A percentile compares a stretch with the other conserved stretches of the same genome.
Evolutionary conservation across 2,329 filamentous ascomycete genomes (phyloP).

Genomic region (Penicillium digitatum): DNA sequence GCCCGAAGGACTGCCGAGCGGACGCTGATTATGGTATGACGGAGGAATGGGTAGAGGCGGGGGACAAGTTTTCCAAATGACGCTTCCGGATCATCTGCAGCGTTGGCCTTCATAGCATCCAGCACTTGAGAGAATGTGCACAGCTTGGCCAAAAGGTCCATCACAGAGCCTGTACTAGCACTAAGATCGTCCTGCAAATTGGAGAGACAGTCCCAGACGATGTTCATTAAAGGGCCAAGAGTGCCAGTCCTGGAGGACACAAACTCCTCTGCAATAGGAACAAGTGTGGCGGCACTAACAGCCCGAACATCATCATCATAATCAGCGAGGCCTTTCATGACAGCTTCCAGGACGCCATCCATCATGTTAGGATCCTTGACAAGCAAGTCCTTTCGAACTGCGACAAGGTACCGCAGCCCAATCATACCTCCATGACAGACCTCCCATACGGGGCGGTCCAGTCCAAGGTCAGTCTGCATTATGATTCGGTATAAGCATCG

Average conservation of each 20-base stretch:
- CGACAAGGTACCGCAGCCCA: constrained; percentile 88
- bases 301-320: constrained; percentile 93
- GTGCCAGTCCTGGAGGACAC: constrained; percentile 76
- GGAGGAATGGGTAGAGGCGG: constrained; percentile 88
- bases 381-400: constrained; percentile 86
- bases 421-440: constrained; percentile 98
- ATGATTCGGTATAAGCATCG: constrained; percentile 81
- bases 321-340: constrained; percentile 92
- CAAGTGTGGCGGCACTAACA: constrained; percentile 93
- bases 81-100: constrained; percentile 73
- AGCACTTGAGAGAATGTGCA: constrained; percentile 92
- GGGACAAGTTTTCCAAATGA: constrained; percentile 92
- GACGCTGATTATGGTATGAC: constrained; percentile 95
- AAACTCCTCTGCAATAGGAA: constrained; percentile 93
- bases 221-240: constrained; percentile 78
- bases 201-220: constrained; percentile 95
- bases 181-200: constrained; percentile 96
- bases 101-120: constrained; percentile 88
- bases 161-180: constrained; percentile 94
- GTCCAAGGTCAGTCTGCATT: constrained; percentile 76
- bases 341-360: constrained; percentile 84
- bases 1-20: constrained; percentile 89
- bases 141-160: constrained; percentile 93
- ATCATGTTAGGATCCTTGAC: constrained; percentile 79
- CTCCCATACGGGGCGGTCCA: constrained; percentile 78